A percentile compares a stretch with the other conserved stretches of the same genome.
Evolutionary conservation across 208 protist species (phyloP).

Genomic region (Wallacemonas sp.): DNA sequence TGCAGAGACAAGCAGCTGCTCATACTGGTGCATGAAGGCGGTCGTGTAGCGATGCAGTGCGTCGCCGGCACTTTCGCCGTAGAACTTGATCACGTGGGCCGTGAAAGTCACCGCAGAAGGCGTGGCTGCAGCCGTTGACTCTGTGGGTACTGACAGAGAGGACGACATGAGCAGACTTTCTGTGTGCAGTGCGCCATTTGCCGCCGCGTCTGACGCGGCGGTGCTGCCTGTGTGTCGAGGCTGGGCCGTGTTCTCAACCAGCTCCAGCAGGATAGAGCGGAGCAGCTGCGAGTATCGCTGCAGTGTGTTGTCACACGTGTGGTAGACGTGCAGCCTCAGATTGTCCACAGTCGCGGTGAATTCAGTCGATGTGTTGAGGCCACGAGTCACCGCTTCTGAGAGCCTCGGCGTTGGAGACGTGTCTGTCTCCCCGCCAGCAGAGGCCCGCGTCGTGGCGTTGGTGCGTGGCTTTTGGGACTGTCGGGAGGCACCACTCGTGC

Average conservation of each 20-base stretch:
- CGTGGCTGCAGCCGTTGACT: not conserved
- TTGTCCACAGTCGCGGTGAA: not conserved
- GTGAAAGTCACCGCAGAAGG: not conserved
- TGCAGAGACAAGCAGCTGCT: slow-evolving; percentile 21
- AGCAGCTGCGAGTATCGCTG: slow-evolving; percentile 29
- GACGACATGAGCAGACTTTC: too few relatives aligned
- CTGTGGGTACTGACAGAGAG: too few relatives aligned
- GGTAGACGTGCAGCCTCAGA: slow-evolving; percentile 24
- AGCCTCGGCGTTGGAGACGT: not conserved
- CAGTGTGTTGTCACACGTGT: slow-evolving; percentile 33
- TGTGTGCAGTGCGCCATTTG: too few relatives aligned
- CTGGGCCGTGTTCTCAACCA: slow-evolving; percentile 1
- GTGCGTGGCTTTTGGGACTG: too few relatives aligned
- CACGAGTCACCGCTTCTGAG: not conserved
- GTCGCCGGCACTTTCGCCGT: slow-evolving; percentile 59
- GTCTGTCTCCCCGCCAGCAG: too few relatives aligned
- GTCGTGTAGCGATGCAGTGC: slow-evolving; percentile 42
- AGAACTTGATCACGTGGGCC: slow-evolving; percentile 55
- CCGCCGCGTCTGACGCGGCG: too few relatives aligned
- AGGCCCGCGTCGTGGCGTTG: too few relatives aligned
- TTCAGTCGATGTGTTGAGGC: not conserved
- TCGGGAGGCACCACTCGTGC: too few relatives aligned
- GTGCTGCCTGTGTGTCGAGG: too few relatives aligned
- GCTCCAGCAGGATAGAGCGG: slow-evolving; percentile 10
- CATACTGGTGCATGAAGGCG: slow-evolving; percentile 64